Evolutionary conservation across 805 yeast species (phyloP), one percentile per base, ranked within the genome.

Genomic region (Spathaspora passalidarum): DNA sequence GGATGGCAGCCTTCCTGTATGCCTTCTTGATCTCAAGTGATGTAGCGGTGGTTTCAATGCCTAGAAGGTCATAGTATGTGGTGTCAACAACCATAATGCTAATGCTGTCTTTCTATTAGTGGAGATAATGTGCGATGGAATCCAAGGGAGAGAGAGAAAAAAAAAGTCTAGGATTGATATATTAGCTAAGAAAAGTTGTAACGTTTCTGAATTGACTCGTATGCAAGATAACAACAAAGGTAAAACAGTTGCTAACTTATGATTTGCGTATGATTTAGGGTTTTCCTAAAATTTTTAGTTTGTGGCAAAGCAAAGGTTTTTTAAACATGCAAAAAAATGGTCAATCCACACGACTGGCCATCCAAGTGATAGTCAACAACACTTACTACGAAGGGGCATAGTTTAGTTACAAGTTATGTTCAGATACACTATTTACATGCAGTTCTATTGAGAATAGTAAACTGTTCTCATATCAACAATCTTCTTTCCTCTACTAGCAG

Each of bases 401-500:
- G 16, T 13, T 29, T 26, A 26, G 9, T 4, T n/a, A 10, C 14
- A 29, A 29, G 13, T 25, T 14, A 23, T 9, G 13, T 32, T 25
- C 35, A 18, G 13, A 25, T 18, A 43, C 43, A 56, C 42, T 36
- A 36, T 36, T 36, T 36, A 39, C 42, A 39, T 16, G 34, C 16
- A 26, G 17, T 22, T n/a, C 16, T 40, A 69, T 38, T 69, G 66
- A 32, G 87, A 80, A 66, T 89, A 90, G 73, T 92, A 94, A 36
- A 88, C 82, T 72, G 86, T 88, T 66, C 95, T 85, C 61, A 94
- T 84, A 66, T 94, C 98, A 32, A 89, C 90, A 60, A 92, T 79
- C 77, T 89, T 89, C 79, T 92, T 92, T 51, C 99, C 99, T 71
- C 99, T 82, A 56, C 84, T 86, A 43, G 83, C 76, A 4, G 98